Percentiles rank a stretch among this genome's conserved stretches.
These are phyloP conservation scores for Leccinum obscurum DNA, from an alignment of 768 basidiomycete species.

Conservation along the genomic window DNA sequence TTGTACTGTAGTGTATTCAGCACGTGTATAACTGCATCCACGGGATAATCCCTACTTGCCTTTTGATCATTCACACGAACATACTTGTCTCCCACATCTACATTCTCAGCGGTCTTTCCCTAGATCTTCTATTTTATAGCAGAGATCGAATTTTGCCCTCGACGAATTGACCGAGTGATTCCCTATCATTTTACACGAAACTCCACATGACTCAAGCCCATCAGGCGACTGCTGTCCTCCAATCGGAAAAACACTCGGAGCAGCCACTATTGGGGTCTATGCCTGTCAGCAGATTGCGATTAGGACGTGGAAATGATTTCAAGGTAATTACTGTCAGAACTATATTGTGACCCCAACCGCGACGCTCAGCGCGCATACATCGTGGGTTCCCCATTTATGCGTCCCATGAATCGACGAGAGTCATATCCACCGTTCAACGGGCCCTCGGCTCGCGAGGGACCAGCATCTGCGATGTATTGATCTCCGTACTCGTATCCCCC, in stretches of 20 bases:
- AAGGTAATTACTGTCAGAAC: background rate
- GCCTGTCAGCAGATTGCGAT: background rate
- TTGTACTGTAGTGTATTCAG: background rate
- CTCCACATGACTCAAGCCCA: too few relatives aligned
- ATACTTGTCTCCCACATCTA: background rate
- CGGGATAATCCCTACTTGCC: background rate
- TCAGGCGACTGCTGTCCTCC: too few relatives aligned
- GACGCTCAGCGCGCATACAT: background rate
- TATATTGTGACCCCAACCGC: background rate
- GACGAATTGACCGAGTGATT: background rate
- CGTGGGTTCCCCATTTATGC: background rate
- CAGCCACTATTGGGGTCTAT: too few relatives aligned
- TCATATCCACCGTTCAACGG: background rate
- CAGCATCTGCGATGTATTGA: background rate
- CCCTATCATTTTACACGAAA: too few relatives aligned
- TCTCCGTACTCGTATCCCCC: background rate
- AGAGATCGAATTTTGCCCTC: background rate
- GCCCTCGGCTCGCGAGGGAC: conserved; percentile 9
- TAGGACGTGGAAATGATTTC: background rate
- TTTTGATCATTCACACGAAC: background rate
- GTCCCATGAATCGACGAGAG: background rate
- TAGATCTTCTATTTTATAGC: background rate
- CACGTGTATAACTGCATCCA: background rate
- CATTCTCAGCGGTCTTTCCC: background rate
- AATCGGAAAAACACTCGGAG: too few relatives aligned